Base-by-base conservation (phyloP, 352 stramenopile genomes). In the Phytophthora pseudosyringae region DNA sequence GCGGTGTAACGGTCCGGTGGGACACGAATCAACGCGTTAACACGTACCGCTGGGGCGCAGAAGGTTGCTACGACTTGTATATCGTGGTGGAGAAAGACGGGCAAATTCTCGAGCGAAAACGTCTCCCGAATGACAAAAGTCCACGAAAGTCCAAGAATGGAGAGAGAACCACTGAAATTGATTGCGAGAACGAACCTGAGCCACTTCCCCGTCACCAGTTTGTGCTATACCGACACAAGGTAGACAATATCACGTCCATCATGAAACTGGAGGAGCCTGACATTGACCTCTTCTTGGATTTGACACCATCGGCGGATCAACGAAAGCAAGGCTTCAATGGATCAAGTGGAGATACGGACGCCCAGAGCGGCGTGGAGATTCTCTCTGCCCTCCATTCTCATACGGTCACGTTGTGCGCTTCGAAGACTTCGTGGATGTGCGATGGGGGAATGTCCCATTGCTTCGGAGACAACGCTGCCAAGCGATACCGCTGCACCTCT, bases 11-110 rank as follows among this genome's bases (percentile, higher is more conserved):
- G 13, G 85, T 94, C 25, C 75, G 85, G 25, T 94, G 85, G 85
- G 85, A 92, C 67, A 92, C 90, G 39, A 90, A 88, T 29, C 81
- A 91, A 29, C 80, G 85, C n/a, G 82, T 92, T 51, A 94, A 94
- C 52, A 94, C 85, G 13, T 94, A 94, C 60, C 69, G 85, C 26
- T 94, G 85, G 85, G 85, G 85, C 18, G 83, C 85, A 11, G 83
- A 93, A 69, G 69, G 70, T 9, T 92, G 85, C 70, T 94, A 87
- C 55, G 85, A 94, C 55, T 73, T 94, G 56, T 71, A 88, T 15
- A 73, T 92, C 13, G 78, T 94, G n/a, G 18, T 79, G 16, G 83
- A 90, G 70, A 81, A 81, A 43, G 48, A 80, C 49, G 79, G 75
- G 3, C 39, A 66, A 40, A 49, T 79, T 18, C 1, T 90, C 21